These are phyloP conservation scores for Oryza rufipogon DNA, from an alignment of 176 grass and related monocot species.

Conservation along the genomic window DNA sequence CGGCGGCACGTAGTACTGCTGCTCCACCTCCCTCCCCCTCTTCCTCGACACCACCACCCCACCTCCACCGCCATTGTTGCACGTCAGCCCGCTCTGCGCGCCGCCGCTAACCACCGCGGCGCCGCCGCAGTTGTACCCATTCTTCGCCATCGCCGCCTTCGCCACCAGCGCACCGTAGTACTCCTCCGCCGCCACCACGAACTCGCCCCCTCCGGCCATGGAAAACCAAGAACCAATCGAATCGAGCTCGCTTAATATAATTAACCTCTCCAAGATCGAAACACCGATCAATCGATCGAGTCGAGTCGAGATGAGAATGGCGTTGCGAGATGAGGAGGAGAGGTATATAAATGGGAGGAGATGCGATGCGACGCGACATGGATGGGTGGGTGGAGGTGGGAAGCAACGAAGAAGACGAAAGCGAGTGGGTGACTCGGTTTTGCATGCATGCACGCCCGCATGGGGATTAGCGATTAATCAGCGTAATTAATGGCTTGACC, in stretches of 20 bases:
- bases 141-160: neutral
- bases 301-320: too few species aligned
- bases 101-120: slow-evolving; percentile 17
- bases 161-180: neutral
- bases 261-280: too few species aligned
- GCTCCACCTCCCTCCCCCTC: slow-evolving; percentile 20
- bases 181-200: neutral
- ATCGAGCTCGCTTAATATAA: neutral
- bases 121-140: neutral
- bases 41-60: slow-evolving; percentile 33
- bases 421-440: neutral
- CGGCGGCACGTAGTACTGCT: neutral
- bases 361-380: neutral
- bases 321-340: neutral
- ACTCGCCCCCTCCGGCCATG: slow-evolving; percentile 39
- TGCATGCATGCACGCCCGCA: neutral
- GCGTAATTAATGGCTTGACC: neutral
- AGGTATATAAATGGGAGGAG: neutral
- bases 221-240: neutral
- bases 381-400: neutral
- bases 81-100: slow-evolving; percentile 52
- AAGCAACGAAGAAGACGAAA: neutral
- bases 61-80: neutral
- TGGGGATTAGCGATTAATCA: neutral
- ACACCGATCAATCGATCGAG: too few species aligned